Evolutionary conservation across 164 flowering plant species (phyloP), one percentile per base, ranked within the genome.

Genomic region (Liquidambar formosana): DNA sequence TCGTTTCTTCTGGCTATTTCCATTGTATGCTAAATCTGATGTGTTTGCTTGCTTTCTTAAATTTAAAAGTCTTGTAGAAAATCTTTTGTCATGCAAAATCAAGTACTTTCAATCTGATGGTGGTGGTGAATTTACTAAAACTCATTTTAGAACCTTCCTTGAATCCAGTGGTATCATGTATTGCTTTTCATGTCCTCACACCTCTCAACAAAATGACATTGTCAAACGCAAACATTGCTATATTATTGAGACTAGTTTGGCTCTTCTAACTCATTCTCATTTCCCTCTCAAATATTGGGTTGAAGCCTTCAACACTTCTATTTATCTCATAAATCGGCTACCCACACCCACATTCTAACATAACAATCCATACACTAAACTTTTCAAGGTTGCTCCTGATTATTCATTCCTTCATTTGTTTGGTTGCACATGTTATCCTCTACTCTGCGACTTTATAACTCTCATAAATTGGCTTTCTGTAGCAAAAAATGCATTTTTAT

Each of bases 391-490:
- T 10, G 41, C 41, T 2, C 65, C 65, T 11, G 26, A 43, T 22
- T 63, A 46, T 26, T 19, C 54, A 3, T 47, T 22, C 16, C 38
- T 45, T 5, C 9, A 41, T 1, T 10, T 25, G 10, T 63, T 63
- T 47, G 54, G 54, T 22, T 63, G 53, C 25, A 19, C 66, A 19
- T 63, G 66, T 47, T 63, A 22, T 25, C 66, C 54, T 19, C 8
- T 12, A 4, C n/a, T n/a, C 33, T 63, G 5, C n/a, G 41, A 23
- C 66, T 54, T 19, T 63, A 63, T 47, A 47, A 46, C n/a, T 0
- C n/a, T 26, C 10, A 46, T 19, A 63, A 63, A 23, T 15, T 63
- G 4, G 10, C 10, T 19, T 63, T 63, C 13, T n/a, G 19, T 44
- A 21, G 33, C 54, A 63, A 63, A 63, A 23, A 23, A 19, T 63